Conservation (phyloP, 352 stramenopile genomes). For the Globisporangium solare region DNA sequence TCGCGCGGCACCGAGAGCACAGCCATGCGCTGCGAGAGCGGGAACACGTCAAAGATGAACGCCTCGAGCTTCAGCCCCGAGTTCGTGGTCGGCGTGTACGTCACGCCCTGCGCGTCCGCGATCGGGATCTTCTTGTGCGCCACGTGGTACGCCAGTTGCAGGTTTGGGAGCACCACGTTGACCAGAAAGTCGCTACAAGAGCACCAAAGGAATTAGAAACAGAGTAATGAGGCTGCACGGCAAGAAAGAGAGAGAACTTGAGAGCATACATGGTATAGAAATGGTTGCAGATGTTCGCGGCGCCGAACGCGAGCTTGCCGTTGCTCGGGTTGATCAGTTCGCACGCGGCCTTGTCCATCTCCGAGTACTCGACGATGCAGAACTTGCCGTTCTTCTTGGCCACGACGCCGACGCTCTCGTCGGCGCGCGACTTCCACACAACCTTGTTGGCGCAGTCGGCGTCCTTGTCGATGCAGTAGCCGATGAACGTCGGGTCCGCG, state of each 20-base stretch:
- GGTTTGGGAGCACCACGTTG: constrained; percentile 82
- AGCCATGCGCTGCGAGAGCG: constrained; percentile 89
- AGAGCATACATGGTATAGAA: constrained; percentile 90
- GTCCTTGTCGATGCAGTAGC: constrained; percentile 91
- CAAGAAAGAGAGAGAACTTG: not conserved
- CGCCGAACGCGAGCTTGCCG: constrained; percentile 90
- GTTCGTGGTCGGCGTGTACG: constrained; percentile 73
- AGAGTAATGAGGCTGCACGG: not conserved
- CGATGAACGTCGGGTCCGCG: constrained; percentile 95
- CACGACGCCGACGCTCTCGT: constrained; percentile 93
- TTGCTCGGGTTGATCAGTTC: constrained; percentile 53
- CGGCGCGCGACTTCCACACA: constrained; percentile 90
- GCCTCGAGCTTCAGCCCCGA: constrained; percentile 98
- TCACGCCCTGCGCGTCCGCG: constrained; percentile 76
- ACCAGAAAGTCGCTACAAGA: constrained; percentile 59
- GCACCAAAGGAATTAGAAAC: not conserved
- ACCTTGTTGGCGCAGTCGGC: constrained; percentile 97
- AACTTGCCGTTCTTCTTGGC: constrained; percentile 76
- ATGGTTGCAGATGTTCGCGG: constrained; percentile 99
- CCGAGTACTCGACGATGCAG: constrained; percentile 97
- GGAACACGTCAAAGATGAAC: constrained; percentile 99
- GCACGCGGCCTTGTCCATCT: constrained; percentile 84
- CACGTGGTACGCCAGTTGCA: constrained; percentile 92
- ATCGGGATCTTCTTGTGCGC: constrained; percentile 97
- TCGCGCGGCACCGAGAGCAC: constrained; percentile 91